Evolutionary conservation across 495 filamentous ascomycete genomes (phyloP), one percentile per base, ranked within the genome.

Genomic region (Bacidia rubella): DNA sequence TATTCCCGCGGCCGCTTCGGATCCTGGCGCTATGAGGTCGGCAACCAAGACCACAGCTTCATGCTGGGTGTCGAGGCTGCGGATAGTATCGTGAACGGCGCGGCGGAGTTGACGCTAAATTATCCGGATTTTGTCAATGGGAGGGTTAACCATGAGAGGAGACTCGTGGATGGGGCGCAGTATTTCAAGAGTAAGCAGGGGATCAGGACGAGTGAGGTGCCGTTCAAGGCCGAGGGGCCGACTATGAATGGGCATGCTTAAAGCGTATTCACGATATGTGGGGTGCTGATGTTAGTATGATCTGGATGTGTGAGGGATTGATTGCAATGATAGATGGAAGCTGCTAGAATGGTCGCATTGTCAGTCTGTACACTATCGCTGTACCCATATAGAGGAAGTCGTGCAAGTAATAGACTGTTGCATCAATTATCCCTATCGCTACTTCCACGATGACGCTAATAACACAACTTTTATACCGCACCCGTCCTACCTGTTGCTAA

Each of bases 101-200:
- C 86, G 2, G 86, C 89, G 54, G 92, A 99, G 76, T 71, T 97
- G 67, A 99, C 92, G 51, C 80, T 97, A 60, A 96, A 99, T 76
- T 94, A 97, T 71, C 93, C 93, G 43, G 93, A 99, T 71, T 96
- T 97, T 66, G 90, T 99, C 72, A 99, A 99, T 72, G 73, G 77
- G 49, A 76, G 92, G 60, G 70, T 82, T 62, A 98, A 98, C 73
- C 80, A 72, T 9, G 92, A 98, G 79, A 77, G 92, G 57, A 76
- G 90, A 49, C 77, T 98, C 57, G 75, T 85, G 27, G 89, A 95
- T 57, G 82, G 83, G 56, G 78, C 79, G 54, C 81, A 83, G 67
- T 62, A 70, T 51, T 83, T 82, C 55, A 60, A 57, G 27, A 56
- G 54, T 11, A 53, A 19, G 27, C 44, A 54, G 22, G 60, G 60